Evolutionary conservation across 2,329 filamentous ascomycete species (phyloP), one percentile per base, ranked within the genome.

Genomic region (Xylaria sp.): DNA sequence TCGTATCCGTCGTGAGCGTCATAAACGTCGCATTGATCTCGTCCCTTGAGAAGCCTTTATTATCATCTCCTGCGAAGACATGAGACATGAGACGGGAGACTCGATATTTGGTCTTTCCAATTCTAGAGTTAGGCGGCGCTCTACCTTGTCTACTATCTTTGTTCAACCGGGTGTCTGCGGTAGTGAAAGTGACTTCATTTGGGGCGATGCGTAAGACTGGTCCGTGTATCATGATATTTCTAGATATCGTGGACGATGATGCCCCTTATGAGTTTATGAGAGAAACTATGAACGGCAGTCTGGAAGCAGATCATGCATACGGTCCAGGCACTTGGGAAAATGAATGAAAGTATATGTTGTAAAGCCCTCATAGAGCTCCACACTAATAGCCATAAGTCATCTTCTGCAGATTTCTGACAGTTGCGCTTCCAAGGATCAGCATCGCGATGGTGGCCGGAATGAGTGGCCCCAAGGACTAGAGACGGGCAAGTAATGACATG

Each of bases 11-110:
- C 3, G 70, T 72, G 1, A 76, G 49, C 0, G 75, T 52, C 53
- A 70, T 66, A 15, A 74, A 75, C 3, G 76, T 78, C 1, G 71
- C 67, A 55, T 74, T 67, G 17, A 79, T 73, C 54, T 77, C 73
- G 0, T 52, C 67, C 15, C 59, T 37, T 0, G 69, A 61, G 25
- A 76, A 56, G 0, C 14, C 52, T 12, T 55, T 49, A 2, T 63
- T 58, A 6, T 64, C 61, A 3, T 67, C 57, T 45, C 60, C 61
- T 2, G 47, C 45, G 1, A 73, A 64, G 0, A 75, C 61, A 12
- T 74, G 63, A 4, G 68, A 71, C 67, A 74, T 72, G 19, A 64
- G 0, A 75, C 61, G 11, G 74, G 63, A 4, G 68, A 71, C 67
- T 74, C 72, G 19, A 76, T 70, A 49, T 76, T 74, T 0, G 70